Base-by-base conservation (phyloP, 176 grass and related monocot species). In the Lolium multiflorum region DNA sequence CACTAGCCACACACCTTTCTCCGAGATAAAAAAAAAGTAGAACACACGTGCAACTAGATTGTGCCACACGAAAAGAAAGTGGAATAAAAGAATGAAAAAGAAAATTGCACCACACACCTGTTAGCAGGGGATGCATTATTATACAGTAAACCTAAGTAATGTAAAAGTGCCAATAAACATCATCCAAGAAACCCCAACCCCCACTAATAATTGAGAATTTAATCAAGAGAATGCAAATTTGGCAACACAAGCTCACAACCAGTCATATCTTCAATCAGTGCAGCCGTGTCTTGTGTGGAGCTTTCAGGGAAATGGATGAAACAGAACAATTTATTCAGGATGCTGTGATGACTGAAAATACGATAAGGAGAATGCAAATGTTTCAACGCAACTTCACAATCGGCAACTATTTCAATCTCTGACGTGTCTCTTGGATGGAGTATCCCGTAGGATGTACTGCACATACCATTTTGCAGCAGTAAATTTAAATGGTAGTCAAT, bases 1-100 rank as follows among this genome's bases (percentile, higher is more conserved):
- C 63, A 81, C 31, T 52, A 56, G 44, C 61, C 66, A 74, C 20
- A 41, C 41, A 84, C 25, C 38, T 85, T 55, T 66, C 18, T 25
- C 0, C 12, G 20, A 74, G 60, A 81, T 49, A 10, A 52, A 64
- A 60, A 74, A 17, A 52, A 60, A 68, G 31, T 24, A 75, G 49
- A 14, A 54, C 49, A 4, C 21, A 47, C 59, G 39, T 60, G n/a
- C 49, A 46, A 28, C 49, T 77, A 21, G 39, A 71, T 71, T 71
- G 68, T 71, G 68, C 5, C 12, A 43, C 31, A 41, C 1, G 50
- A 11, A 39, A 76, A 44, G 20, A 85, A 39, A 67, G 11, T 25
- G 57, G 17, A n/a, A n/a, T 25, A 39, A 84, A 84, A 74, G 10
- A 41, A 44, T 37, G 39, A 21, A 9, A 62, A 66, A 7, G 55